Base-by-base conservation (phyloP, 2,329 filamentous ascomycete species). In the Claviceps paspali region DNA sequence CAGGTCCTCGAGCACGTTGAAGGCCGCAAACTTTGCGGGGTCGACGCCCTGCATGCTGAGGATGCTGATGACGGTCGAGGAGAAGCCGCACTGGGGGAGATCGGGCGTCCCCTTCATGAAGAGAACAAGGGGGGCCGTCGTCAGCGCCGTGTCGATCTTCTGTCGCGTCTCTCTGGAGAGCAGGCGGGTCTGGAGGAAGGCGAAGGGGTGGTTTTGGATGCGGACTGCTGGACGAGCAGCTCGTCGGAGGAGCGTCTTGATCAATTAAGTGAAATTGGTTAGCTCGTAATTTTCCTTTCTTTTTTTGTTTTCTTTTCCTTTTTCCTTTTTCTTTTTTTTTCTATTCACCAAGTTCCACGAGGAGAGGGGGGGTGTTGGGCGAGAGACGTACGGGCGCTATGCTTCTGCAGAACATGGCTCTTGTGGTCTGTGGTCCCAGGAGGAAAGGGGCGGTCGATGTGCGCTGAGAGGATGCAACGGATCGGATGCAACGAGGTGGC, bases 51-150 rank as follows among this genome's bases (percentile, higher is more conserved):
- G 88, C 52, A 95, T 63, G 40, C 88, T 85, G 45, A 98, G 69
- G 51, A 98, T 87, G 68, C 96, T 87, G 56, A 98, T 93, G 56
- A 75, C 85, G 38, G 88, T 88, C 50, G 87, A 76, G 41, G 88
- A 96, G 69, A 95, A 98, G 32, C 91, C 91, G 62, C 91, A 98
- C 61, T 95, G 87, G 15, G 91, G 91, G 43, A 76, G 84, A 64
- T 95, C 87, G 41, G 91, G 91, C 1, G 91, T 96, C 41, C 91
- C 91, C 68, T 98, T 98, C 91, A 98, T 98, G 69, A 98, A 98
- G 40, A 98, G 70, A 1, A 98, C 91, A 0, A 98, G 88, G 2
- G 88, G 88, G 0, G 87, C 82, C 1, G 86, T 87, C 18, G 65
- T 68, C 12, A 98, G 79, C 23, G 88, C 88, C 58, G 86, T 84